These are phyloP conservation scores for Cytospora schulzeri DNA, from an alignment of 2,329 filamentous ascomycete genomes.

Conservation along the genomic window DNA sequence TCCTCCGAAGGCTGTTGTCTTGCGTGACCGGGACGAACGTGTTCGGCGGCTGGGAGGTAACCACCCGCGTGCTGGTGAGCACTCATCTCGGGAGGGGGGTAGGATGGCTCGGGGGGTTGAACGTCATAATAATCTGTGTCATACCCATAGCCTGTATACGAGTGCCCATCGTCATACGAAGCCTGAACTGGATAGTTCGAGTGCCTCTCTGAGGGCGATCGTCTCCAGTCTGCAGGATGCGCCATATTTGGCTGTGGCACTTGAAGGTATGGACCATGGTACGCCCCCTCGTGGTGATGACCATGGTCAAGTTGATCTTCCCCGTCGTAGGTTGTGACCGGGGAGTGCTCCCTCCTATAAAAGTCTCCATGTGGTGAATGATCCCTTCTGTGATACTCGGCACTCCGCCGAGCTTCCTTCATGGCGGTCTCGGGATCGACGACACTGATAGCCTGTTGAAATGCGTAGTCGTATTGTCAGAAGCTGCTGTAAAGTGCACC, in stretches of 20 bases:
- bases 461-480: neutral
- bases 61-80: neutral
- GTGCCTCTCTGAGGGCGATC: neutral
- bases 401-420: constrained; percentile 5
- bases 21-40: neutral
- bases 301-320: neutral
- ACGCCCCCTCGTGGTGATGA: neutral
- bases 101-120: constrained; percentile 7
- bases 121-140: neutral
- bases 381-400: constrained; percentile 6
- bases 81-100: neutral
- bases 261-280: neutral
- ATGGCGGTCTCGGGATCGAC: constrained; percentile 11
- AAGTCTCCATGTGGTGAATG: neutral
- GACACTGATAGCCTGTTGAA: constrained; percentile 8
- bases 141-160: neutral
- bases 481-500: too few relatives aligned
- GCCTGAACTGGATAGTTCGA: neutral
- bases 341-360: neutral
- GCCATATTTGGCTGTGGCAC: neutral
- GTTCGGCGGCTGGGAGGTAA: neutral
- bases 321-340: neutral
- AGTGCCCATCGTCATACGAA: neutral
- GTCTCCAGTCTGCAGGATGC: neutral
- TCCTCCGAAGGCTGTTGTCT: neutral